These are phyloP conservation scores for Carpinus fangiana DNA, from an alignment of 306 rosid genomes.

Conservation along the genomic window DNA sequence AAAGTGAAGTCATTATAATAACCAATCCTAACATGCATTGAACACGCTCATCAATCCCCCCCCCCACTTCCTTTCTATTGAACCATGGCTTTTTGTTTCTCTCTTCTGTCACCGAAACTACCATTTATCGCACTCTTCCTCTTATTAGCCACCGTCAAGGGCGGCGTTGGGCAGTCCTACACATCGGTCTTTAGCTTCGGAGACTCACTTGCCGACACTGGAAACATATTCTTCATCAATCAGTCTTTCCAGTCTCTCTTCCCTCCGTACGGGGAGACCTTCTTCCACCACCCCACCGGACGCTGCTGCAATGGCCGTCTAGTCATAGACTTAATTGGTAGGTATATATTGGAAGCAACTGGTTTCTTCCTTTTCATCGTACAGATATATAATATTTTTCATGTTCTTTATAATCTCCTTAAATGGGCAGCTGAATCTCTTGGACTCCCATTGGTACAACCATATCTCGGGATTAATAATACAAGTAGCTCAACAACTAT, in stretches of 20 bases:
- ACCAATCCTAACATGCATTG: too few species aligned
- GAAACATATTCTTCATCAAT: constrained; percentile 34
- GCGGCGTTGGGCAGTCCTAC: constrained; percentile 11
- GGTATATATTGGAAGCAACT: too few species aligned
- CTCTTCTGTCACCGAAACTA: background rate
- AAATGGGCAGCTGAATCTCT: constrained; percentile 43
- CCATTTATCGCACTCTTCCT: background rate
- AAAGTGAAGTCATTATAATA: too few species aligned
- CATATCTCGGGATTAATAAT: constrained; percentile 37
- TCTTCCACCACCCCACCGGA: constrained; percentile 33
- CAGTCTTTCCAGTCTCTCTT: background rate
- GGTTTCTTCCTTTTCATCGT: background rate
- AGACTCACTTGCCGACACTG: constrained; percentile 59
- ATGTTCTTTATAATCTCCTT: background rate
- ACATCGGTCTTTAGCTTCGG: constrained; percentile 66
- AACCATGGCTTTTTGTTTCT: background rate
- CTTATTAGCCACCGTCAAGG: background rate
- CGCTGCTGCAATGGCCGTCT: constrained; percentile 39
- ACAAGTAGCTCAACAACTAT: constrained; percentile 2
- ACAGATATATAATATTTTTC: background rate
- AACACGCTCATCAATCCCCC: too few species aligned
- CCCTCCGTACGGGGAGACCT: constrained; percentile 35
- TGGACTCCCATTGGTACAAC: constrained; percentile 45
- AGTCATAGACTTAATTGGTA: constrained; percentile 34
- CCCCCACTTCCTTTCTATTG: background rate